Base-by-base conservation (phyloP, 805 yeast species). In the Metschnikowia gelsemii region DNA sequence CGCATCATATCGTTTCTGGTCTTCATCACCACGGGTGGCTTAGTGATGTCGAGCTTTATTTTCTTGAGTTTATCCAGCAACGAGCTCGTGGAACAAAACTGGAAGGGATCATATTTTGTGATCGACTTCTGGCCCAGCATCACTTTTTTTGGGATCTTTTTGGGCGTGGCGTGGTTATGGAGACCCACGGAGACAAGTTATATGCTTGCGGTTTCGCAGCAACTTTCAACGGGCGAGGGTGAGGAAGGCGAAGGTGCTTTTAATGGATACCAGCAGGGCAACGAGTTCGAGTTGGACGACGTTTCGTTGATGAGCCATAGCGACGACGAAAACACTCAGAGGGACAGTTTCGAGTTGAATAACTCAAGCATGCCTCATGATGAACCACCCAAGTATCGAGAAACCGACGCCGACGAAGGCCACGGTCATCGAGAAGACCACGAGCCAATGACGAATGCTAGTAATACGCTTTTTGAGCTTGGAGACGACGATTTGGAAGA, bases 161-260 rank as follows among this genome's bases (percentile, higher is more conserved):
- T 84, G 55, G 78, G 89, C 8, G 74, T 93, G 49, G 87, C 96
- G 4, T 79, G 89, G 70, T 78, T 93, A 49, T 93, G 99, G 99
- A 83, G 99, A 64, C 99, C 99, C 40, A 91, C 97, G 0, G 93
- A 85, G 53, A 88, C 96, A 29, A 89, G 96, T 43, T 86, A 90
- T 57, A 83, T 95, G 79, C 78, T 93, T 58, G 98, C 97, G 9
- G 90, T 90, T 48, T 87, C 96, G 2, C 87, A 88, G 39, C 98
- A 93, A 66, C 72, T 93, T 32, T 93, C 96, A 50, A 84, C 85
- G 7, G 93, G 83, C 45, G 87, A 84, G 47, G 82, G 77, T 26
- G 63, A 51, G 8, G 59, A 51, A 5, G 56, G 49, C 11, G 52
- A 46, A 8, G 52, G 50, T 2, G 58, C 52, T 3, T 49, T 39